Conservation (phyloP, 2,329 filamentous ascomycete genomes). For the Colletotrichum eleusines region DNA sequence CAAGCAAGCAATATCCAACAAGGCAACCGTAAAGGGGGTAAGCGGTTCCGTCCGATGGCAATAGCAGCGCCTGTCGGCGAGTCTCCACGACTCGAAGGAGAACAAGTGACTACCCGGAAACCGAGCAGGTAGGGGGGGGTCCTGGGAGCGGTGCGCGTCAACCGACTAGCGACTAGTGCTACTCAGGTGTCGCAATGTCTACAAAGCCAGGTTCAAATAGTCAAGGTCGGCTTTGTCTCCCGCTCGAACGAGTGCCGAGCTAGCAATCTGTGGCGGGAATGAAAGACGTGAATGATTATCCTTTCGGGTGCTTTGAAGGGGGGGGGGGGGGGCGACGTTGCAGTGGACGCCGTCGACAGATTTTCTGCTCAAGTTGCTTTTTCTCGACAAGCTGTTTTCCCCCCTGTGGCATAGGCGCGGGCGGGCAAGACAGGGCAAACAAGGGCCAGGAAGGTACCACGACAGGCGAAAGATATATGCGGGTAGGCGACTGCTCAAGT, state of each 20-base stretch:
- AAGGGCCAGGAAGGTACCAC: conserved; percentile 13
- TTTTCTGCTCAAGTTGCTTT: conserved; percentile 24
- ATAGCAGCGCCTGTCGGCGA: not conserved
- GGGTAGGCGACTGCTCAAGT: not conserved
- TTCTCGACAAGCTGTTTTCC: conserved; percentile 10
- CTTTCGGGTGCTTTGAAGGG: conserved; percentile 6
- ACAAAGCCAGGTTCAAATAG: conserved; percentile 30
- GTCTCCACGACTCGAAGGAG: not conserved
- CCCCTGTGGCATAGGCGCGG: conserved; percentile 26
- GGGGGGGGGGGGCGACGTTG: conserved; percentile 26
- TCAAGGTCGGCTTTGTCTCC: conserved; percentile 17
- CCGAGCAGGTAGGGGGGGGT: not conserved
- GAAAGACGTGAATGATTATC: conserved; percentile 14
- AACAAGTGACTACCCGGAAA: not conserved
- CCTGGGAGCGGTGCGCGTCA: not conserved
- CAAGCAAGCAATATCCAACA: conserved; percentile 11
- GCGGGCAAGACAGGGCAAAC: conserved; percentile 21
- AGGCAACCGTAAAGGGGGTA: not conserved
- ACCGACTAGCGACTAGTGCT: conserved; percentile 17
- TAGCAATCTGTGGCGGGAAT: conserved; percentile 34
- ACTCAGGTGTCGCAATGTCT: conserved; percentile 37
- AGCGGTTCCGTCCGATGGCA: not conserved
- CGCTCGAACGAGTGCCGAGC: conserved; percentile 27
- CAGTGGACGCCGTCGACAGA: not conserved
- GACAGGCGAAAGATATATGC: conserved; percentile 16